phyloP scores from a whole-genome alignment of 2,329 filamentous ascomycete species.

The Emmonsiellopsis sp. region DNA sequence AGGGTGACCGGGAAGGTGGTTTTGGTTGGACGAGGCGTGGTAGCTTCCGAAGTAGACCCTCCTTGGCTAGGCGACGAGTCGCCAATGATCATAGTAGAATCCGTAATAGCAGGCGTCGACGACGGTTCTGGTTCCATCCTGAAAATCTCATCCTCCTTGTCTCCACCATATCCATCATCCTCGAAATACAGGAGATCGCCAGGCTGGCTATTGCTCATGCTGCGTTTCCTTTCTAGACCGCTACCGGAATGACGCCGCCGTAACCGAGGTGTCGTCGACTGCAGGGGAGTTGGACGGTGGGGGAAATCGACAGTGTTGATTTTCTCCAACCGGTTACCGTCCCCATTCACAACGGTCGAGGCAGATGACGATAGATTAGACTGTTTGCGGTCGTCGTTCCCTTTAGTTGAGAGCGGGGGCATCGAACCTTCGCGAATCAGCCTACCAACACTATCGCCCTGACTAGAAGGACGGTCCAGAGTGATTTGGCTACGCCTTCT shows the following conservation, averaged over 20 bases:
- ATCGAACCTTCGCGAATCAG: constrained; percentile 12
- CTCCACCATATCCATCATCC: constrained; percentile 75
- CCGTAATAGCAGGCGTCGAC: neutral
- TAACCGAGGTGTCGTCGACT: constrained; percentile 17
- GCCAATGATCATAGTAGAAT: neutral
- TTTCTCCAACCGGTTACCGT: constrained; percentile 24
- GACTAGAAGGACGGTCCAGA: constrained; percentile 20
- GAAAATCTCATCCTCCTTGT: constrained; percentile 63
- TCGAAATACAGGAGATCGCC: constrained; percentile 86
- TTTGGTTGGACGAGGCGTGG: constrained; percentile 3
- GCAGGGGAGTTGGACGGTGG: neutral
- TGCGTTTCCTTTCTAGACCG: constrained; percentile 65
- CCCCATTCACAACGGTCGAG: constrained; percentile 27
- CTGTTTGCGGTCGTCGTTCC: constrained; percentile 16
- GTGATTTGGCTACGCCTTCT: constrained; percentile 26
- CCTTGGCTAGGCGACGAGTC: neutral
- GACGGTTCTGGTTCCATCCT: constrained; percentile 51
- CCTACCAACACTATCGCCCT: constrained; percentile 12
- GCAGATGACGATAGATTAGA: constrained; percentile 27
- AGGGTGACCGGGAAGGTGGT: constrained; percentile 10
- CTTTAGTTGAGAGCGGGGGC: constrained; percentile 11
- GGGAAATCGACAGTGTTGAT: constrained; percentile 31
- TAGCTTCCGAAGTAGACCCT: constrained; percentile 2
- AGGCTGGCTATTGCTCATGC: constrained; percentile 57
- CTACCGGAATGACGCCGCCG: constrained; percentile 77